These are phyloP conservation scores for Nymphaea thermarum DNA, from an alignment of 164 flowering plant species.

Conservation along the genomic window DNA sequence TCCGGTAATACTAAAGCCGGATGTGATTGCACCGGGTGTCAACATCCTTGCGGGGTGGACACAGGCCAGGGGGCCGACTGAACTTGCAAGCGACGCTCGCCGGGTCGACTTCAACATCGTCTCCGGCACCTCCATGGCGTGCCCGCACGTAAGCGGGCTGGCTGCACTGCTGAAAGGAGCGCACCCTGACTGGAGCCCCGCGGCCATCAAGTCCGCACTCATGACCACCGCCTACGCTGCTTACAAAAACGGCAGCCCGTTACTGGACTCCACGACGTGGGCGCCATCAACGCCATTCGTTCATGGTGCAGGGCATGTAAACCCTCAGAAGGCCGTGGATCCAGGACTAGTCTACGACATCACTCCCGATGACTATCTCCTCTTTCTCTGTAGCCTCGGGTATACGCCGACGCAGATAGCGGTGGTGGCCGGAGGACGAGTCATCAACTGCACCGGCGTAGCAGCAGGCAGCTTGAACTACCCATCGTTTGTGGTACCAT, in stretches of 20 bases:
- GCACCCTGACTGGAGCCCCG: conserved; percentile 83
- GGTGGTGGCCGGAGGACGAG: conserved; percentile 19
- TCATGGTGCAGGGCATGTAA: conserved; percentile 76
- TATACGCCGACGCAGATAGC: conserved; percentile 35
- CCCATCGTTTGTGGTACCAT: conserved; percentile 64
- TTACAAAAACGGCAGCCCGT: conserved; percentile 32
- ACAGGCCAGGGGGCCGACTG: conserved; percentile 49
- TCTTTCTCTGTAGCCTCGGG: conserved; percentile 67
- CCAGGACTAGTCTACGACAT: conserved; percentile 86
- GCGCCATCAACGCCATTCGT: conserved; percentile 62
- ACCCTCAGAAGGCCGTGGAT: conserved; percentile 60
- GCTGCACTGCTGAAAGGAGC: conserved; percentile 62
- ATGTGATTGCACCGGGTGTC: conserved; percentile 79
- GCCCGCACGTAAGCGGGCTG: conserved; percentile 75
- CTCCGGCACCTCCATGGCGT: conserved; percentile 86
- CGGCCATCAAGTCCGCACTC: conserved; percentile 62
- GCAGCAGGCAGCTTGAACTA: conserved; percentile 47
- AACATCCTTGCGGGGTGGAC: conserved; percentile 86
- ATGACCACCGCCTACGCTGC: conserved; percentile 73
- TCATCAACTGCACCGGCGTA: conserved; percentile 27
- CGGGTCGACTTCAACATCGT: conserved; percentile 55
- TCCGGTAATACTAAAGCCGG: conserved; percentile 71
- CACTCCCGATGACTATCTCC: conserved; percentile 45
- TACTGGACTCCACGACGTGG: conserved; percentile 49
- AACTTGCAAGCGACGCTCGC: conserved; percentile 31